Base-by-base conservation (phyloP, 2,329 filamentous ascomycete species). In the Cordyceps javanica region DNA sequence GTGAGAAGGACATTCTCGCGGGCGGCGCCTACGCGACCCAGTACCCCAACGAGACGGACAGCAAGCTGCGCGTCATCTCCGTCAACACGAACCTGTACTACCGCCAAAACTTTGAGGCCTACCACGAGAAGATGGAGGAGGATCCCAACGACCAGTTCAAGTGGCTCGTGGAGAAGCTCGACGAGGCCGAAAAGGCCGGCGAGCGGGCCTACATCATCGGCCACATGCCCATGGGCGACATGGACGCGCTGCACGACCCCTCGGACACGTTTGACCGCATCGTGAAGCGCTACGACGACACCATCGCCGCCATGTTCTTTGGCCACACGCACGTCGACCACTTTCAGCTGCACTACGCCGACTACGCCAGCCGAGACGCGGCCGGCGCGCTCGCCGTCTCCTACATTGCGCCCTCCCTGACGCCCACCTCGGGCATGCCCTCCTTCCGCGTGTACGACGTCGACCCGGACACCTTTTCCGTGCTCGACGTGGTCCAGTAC, bases 1-100 rank as follows among this genome's bases (percentile, higher is more conserved):
- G 66, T 0, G 50, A 61, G 1, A 63, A 67, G 3, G 70, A 69
- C 3, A 70, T 74, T 14, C 64, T 67, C 36, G 62, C 72, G 38
- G 75, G 76, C 36, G 81, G 79, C 21, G 75, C 72, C 14, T 84
- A 83, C 66, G 79, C 81, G 3, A 72, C 73, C 9, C 69, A 72
- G 50, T 71, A 77, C 46, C 70, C 75, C 5, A 63, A 67, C 28
- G 73, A 11, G 2, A 38, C 13, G 36, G 14, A 6, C 36, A n/a
- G 72, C 19, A 79, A 81, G 60, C 69, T 85, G 26, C 75, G 80
- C 25, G 69, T 86, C 63, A 83, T 85, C 64, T 82, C 81, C 4
- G 71, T 85, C 62, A 84, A 82, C 71, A 83, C 80, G 19, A 82
- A 84, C 65, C 68, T 83, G 60, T 83, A 79, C 69, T 85, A 85